phyloP scores from a whole-genome alignment of 257 asterid species.

The Nicotiana paniculata region DNA sequence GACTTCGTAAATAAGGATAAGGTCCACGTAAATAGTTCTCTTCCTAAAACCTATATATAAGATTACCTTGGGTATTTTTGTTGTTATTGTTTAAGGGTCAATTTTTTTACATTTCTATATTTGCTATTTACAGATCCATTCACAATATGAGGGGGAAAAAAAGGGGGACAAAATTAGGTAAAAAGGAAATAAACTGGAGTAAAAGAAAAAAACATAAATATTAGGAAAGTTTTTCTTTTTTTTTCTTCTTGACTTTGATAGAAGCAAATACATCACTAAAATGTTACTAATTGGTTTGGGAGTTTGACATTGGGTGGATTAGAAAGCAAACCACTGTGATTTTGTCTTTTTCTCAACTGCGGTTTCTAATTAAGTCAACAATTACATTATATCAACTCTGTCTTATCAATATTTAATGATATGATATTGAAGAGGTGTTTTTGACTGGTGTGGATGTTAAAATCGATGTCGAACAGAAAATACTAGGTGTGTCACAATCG shows the following conservation, averaged over 20 bases:
- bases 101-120: too few relatives aligned
- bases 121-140: not conserved
- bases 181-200: too few relatives aligned
- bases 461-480: not conserved
- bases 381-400: not conserved
- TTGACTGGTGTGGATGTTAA: too few relatives aligned
- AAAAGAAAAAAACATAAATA: not conserved
- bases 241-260: not conserved
- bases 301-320: not conserved
- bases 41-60: too few relatives aligned
- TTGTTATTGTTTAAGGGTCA: too few relatives aligned
- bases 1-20: too few relatives aligned
- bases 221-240: not conserved
- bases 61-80: too few relatives aligned
- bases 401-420: not conserved
- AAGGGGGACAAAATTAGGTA: not conserved
- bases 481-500: not conserved
- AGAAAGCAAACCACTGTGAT: not conserved
- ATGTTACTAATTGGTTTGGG: not conserved
- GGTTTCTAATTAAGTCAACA: not conserved
- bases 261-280: not conserved
- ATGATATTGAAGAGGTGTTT: too few relatives aligned
- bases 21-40: too few relatives aligned
- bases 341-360: not conserved
- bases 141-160: too few relatives aligned